phyloP scores from a whole-genome alignment of 225 moss, liverwort and hornwort species.

The Rhytidiadelphus loreus region DNA sequence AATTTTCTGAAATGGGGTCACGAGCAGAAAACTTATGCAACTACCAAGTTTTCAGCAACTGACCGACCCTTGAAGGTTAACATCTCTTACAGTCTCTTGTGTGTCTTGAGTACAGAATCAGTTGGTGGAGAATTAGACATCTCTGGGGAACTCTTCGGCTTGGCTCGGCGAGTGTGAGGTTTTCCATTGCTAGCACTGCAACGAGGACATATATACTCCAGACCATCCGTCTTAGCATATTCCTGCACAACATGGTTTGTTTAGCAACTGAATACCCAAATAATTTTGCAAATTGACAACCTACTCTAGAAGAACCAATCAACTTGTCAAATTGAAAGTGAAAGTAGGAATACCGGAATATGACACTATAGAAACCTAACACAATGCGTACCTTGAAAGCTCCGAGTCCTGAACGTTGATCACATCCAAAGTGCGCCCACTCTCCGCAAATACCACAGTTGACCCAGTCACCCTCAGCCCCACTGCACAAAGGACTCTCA shows the following conservation, averaged over 20 bases:
- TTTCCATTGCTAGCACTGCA: slow-evolving; percentile 89
- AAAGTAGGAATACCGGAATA: not conserved
- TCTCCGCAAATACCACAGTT: slow-evolving; percentile 95
- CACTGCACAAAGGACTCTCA: slow-evolving; percentile 27
- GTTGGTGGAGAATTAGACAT: slow-evolving; percentile 20
- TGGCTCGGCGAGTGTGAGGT: slow-evolving; percentile 17
- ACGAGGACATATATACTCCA: slow-evolving; percentile 93
- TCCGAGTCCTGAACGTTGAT: slow-evolving; percentile 84
- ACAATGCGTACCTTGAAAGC: slow-evolving; percentile 64
- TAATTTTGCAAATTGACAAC: not conserved
- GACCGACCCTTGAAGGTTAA: not conserved
- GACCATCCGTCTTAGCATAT: slow-evolving; percentile 97
- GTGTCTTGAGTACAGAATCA: not conserved
- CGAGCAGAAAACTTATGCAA: not conserved
- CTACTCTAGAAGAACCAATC: not conserved
- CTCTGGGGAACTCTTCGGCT: slow-evolving; percentile 23
- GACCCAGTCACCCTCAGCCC: slow-evolving; percentile 98
- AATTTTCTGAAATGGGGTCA: not conserved
- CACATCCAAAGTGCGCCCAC: slow-evolving; percentile 98
- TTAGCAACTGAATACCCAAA: not conserved
- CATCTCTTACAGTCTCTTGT: not conserved
- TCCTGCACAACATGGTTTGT: slow-evolving; percentile 38
- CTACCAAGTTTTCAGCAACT: not conserved
- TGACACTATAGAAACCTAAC: not conserved
- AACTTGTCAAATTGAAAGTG: not conserved